Evolutionary conservation across 768 basidiomycete species (phyloP).

Genomic region (Mycena crocata): DNA sequence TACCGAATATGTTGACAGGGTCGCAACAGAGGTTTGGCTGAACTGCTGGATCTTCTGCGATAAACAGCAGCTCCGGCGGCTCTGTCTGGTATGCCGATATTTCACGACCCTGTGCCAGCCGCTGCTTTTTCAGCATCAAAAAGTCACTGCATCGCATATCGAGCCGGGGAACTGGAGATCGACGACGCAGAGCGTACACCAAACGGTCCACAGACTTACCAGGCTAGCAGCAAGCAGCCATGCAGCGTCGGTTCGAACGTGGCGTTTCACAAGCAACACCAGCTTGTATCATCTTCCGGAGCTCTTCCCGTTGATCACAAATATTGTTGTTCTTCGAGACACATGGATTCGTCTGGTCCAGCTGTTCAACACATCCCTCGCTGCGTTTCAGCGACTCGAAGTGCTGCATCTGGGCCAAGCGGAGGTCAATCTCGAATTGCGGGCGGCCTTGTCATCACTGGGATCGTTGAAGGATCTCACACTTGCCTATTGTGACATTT

Average conservation of each 20-base stretch:
- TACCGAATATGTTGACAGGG: background rate
- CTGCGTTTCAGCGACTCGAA: background rate
- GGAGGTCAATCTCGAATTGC: background rate
- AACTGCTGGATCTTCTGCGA: background rate
- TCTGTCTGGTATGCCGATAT: background rate
- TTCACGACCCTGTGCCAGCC: background rate
- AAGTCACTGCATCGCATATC: background rate
- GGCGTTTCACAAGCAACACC: background rate
- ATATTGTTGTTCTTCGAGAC: background rate
- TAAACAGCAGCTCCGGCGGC: background rate
- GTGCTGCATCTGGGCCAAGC: background rate
- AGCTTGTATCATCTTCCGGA: background rate
- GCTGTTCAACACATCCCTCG: background rate
- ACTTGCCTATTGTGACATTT: background rate
- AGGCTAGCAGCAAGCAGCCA: background rate
- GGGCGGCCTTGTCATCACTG: background rate
- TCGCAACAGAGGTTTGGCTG: background rate
- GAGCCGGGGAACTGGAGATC: background rate
- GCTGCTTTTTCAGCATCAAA: background rate
- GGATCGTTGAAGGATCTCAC: background rate
- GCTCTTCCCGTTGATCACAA: background rate
- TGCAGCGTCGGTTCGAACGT: background rate
- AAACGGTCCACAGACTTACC: background rate
- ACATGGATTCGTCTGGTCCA: background rate
- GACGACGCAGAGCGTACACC: background rate